Evolutionary conservation across 768 basidiomycete species (phyloP), one percentile per base, ranked within the genome.

Genomic region (Mycena olivaceomarginata): DNA sequence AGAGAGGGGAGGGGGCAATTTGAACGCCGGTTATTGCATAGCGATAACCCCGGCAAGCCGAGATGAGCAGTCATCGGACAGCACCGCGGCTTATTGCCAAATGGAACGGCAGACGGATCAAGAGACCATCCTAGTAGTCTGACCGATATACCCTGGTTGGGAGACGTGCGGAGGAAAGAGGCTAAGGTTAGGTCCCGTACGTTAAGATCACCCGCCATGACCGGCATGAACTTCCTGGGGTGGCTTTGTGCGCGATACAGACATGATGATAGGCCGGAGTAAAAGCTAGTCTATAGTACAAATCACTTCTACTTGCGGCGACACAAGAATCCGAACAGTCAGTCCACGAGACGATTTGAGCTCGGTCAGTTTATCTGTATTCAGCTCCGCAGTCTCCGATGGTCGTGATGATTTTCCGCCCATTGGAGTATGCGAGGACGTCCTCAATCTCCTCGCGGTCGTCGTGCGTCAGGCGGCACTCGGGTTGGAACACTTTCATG

Each of bases 381-480:
- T 96, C 95, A 2, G 93, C 92, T 56, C 96, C 95, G 82, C 96
- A 96, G 84, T 96, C 96, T 18, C 95, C 95, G 74, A 96, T 92
- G 31, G 88, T 88, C 7, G 87, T 90, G 74, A 95, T 94, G 83
- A 95, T 89, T 39, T 82, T 88, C 56, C 91, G 85, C 6, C 93
- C 91, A 63, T 92, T 91, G 16, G 94, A 95, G 64, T 86, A 89
- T 9, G 82, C 86, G 16, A 96, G 85, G 41, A 96, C 91, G 4
- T 84, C 85, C 75, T 94, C 93, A 78, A 96, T 94, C 18, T 84
- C 90, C 12, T 84, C 83, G 57, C 90, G 90, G 80, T 96, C 96
- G 39, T 89, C 86, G 1, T 85, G 85, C 4, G 88, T 89, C 67
- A 96, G 85, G 8, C 80, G 83, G 83, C 95, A 93, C 3, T 87